phyloP scores from a whole-genome alignment of 2,329 filamentous ascomycete species.

The Rachicladosporium sp. region DNA sequence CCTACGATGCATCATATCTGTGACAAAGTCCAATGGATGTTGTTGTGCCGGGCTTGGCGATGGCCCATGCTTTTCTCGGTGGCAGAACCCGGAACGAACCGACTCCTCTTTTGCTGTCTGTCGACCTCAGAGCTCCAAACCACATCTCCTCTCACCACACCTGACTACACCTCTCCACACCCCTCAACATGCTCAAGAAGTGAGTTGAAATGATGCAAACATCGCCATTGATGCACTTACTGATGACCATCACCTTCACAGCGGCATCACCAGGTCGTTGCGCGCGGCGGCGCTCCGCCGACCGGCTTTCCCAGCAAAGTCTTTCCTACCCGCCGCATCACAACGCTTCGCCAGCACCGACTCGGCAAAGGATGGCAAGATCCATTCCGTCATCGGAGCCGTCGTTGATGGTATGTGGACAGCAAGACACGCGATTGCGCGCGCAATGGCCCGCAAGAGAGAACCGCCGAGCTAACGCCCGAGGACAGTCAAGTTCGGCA shows the following conservation, averaged over 20 bases:
- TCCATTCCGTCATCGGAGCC: slow-evolving; percentile 87
- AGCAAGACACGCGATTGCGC: slow-evolving; percentile 4
- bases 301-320: slow-evolving; percentile 44
- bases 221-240: slow-evolving; percentile 10
- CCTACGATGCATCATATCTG: too few relatives aligned
- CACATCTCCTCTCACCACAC: slow-evolving; percentile 6
- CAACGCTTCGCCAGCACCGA: slow-evolving; percentile 52
- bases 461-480: slow-evolving; percentile 15
- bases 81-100: too few relatives aligned
- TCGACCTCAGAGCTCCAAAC: slow-evolving; percentile 2
- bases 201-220: slow-evolving; percentile 34
- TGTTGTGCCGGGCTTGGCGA: too few relatives aligned
- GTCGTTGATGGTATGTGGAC: slow-evolving; percentile 81
- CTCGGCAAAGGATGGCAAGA: slow-evolving; percentile 46
- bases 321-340: slow-evolving; percentile 45
- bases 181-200: slow-evolving; percentile 75
- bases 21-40: too few relatives aligned
- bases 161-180: slow-evolving; percentile 20
- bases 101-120: too few relatives aligned
- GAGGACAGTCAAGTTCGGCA: slow-evolving; percentile 83
- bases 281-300: slow-evolving; percentile 47
- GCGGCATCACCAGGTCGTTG: slow-evolving; percentile 54
- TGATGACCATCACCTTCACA: slow-evolving; percentile 33
- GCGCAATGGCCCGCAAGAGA: slow-evolving; percentile 1
- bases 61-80: too few relatives aligned